phyloP scores from a whole-genome alignment of 106 monocot genomes.

The Allium cepa region DNA sequence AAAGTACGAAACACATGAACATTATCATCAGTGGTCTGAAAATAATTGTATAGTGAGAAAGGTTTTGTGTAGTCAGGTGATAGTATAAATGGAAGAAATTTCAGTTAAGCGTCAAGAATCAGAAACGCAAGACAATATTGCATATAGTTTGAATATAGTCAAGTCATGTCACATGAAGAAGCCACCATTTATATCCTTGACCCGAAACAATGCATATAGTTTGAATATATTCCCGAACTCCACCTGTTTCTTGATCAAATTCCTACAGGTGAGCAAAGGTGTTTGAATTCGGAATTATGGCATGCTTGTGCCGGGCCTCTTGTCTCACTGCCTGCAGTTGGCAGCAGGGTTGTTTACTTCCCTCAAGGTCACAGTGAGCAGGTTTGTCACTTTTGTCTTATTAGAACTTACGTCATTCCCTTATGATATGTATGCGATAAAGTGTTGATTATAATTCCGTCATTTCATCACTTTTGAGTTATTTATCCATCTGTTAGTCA shows the following conservation, averaged over 20 bases:
- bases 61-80: too few relatives aligned
- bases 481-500: too few relatives aligned
- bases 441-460: too few relatives aligned
- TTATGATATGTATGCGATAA: too few relatives aligned
- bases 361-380: slow-evolving; percentile 31
- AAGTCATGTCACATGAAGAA: too few relatives aligned
- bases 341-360: slow-evolving; percentile 85
- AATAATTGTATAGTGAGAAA: too few relatives aligned
- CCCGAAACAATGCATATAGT: background rate
- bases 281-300: slow-evolving; percentile 87
- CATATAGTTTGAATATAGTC: background rate
- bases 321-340: slow-evolving; percentile 70
- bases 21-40: too few relatives aligned
- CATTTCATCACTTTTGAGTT: too few relatives aligned
- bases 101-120: too few relatives aligned
- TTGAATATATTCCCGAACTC: background rate
- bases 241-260: background rate
- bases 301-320: slow-evolving; percentile 95
- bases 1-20: too few relatives aligned
- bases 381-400: slow-evolving; percentile 5
- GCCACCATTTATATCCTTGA: background rate
- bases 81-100: too few relatives aligned
- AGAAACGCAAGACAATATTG: background rate
- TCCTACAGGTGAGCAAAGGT: slow-evolving; percentile 56
- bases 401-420: too few relatives aligned